phyloP scores from a whole-genome alignment of 768 basidiomycete genomes.

The Amanita rubescens region DNA sequence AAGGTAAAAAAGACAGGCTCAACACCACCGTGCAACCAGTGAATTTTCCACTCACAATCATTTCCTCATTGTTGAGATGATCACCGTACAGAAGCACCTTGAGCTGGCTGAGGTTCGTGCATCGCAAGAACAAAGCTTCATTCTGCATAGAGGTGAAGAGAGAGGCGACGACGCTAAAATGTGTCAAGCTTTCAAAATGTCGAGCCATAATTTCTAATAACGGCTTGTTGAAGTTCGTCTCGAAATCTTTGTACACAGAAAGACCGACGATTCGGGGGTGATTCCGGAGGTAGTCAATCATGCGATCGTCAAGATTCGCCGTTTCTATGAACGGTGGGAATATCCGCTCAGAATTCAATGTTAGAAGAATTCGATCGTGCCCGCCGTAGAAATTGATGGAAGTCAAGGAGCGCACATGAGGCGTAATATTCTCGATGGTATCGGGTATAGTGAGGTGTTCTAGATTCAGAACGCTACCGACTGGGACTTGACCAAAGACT shows the following conservation, averaged over 20 bases:
- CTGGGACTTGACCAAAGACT: neutral
- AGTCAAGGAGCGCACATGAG: too few relatives aligned
- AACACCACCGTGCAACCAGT: neutral
- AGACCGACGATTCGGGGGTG: too few relatives aligned
- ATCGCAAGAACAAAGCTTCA: neutral
- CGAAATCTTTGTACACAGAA: too few relatives aligned
- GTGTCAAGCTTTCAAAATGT: neutral
- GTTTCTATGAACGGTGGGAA: too few relatives aligned
- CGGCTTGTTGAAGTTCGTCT: too few relatives aligned
- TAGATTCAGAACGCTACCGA: neutral
- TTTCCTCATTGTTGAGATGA: neutral
- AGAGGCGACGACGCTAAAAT: neutral
- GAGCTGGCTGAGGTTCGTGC: neutral
- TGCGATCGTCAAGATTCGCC: too few relatives aligned
- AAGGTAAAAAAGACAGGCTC: neutral
- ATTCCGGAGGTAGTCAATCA: too few relatives aligned
- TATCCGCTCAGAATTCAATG: too few relatives aligned
- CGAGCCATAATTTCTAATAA: neutral
- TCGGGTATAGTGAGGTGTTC: neutral
- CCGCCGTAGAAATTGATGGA: too few relatives aligned
- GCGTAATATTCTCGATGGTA: neutral
- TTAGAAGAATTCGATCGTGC: too few relatives aligned
- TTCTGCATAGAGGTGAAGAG: neutral
- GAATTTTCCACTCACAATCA: too few relatives aligned
- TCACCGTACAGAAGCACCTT: neutral